Conservation (phyloP, 1,284 basidiomycete genomes). For the Trichosporon inkin region DNA sequence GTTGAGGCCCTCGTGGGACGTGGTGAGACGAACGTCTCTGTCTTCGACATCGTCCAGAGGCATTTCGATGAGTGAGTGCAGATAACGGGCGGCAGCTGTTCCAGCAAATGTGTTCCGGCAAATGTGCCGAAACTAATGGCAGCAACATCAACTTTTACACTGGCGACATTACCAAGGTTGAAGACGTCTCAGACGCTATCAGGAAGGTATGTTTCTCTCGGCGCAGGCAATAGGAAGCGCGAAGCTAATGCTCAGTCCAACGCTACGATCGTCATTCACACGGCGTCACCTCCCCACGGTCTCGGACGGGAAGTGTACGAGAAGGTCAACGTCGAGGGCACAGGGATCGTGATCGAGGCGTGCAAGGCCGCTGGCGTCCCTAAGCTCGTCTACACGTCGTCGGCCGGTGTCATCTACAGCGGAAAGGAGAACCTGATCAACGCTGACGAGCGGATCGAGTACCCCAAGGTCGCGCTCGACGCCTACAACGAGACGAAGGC, state of each 20-base stretch:
- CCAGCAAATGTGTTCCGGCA: no score
- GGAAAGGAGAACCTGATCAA: slow-evolving; percentile 71
- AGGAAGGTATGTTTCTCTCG: slow-evolving; percentile 58
- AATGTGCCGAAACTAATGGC: background rate
- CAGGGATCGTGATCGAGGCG: slow-evolving; percentile 76
- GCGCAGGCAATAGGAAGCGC: background rate
- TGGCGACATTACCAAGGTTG: slow-evolving; percentile 76
- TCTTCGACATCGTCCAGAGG: slow-evolving; percentile 85
- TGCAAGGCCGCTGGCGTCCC: slow-evolving; percentile 66
- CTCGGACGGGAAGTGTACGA: slow-evolving; percentile 70
- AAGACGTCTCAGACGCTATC: slow-evolving; percentile 66
- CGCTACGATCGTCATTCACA: slow-evolving; percentile 87
- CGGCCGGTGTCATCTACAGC: slow-evolving; percentile 87
- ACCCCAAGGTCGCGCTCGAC: slow-evolving; percentile 73
- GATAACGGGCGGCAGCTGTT: background rate
- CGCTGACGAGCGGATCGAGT: slow-evolving; percentile 81
- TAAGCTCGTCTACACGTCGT: slow-evolving; percentile 93
- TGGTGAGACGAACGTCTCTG: slow-evolving; percentile 68
- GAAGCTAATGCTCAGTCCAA: slow-evolving; percentile 58
- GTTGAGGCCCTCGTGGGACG: slow-evolving; percentile 73
- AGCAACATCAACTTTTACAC: slow-evolving; percentile 76
- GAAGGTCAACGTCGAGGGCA: slow-evolving; percentile 93
- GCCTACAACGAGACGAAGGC: slow-evolving; percentile 97
- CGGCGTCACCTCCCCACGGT: slow-evolving; percentile 81
- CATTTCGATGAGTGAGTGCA: slow-evolving; percentile 58